Evolutionary conservation across 306 rosid species (phyloP), one percentile per base, ranked within the genome.

Genomic region (Alnus glutinosa): DNA sequence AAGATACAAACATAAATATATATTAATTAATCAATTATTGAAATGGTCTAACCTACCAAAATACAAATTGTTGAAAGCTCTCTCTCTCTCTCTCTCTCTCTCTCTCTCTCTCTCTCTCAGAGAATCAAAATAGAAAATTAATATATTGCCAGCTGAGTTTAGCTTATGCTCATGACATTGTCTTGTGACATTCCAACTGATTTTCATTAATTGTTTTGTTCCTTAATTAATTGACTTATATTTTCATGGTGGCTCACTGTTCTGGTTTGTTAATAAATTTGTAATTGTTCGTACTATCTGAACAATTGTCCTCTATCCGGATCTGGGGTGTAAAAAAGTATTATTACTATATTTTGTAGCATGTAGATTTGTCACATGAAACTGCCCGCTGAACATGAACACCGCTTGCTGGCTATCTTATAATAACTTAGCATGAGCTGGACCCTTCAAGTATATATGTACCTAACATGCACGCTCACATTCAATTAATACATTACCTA

Each of bases 391-490:
- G 28, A 23, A 23, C 28, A 23, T 50, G 63, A 63, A 32, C 8
- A 63, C 30, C 10, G 71, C 50, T n/a, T n/a, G n/a, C n/a, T 23
- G 0, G 28, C 28, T 16, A 36, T 2, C 71, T 62, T 16, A 64
- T 72, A 44, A 74, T 75, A 80, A 50, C 71, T 72, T 67, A 28
- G 23, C 48, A 79, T 85, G 73, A 80, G 88, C 87, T 87, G 87
- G 87, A 78, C 83, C 55, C 83, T 71, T 71, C 49, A 14, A 18
- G 32, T 55, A 18, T 73, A 69, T 77, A 85, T 23, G 28, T 23
- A 80, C 75, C 80, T 79, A 71, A 15, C 70, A 64, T 36, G 70
- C 70, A 7, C 14, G 50, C 49, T 64, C 63, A 57, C 32, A 19
- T 57, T 28, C 4, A 57, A 23, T 23, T 23, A 23, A 28, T 34